These are phyloP conservation scores for Erodium trifolium DNA, from an alignment of 441 rosid species.

Conservation along the genomic window DNA sequence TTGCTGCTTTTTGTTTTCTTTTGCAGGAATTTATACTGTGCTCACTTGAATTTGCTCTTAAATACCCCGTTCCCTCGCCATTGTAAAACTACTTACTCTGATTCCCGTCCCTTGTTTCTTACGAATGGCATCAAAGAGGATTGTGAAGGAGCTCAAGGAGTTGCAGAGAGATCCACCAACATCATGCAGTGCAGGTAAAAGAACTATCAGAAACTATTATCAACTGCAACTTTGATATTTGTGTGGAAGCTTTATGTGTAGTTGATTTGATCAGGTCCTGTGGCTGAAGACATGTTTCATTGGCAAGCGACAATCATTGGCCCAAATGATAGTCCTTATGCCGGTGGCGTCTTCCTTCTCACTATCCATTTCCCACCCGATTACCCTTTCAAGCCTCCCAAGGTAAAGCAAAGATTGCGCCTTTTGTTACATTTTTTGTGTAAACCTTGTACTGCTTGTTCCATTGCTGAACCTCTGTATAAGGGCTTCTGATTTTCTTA, in stretches of 20 bases:
- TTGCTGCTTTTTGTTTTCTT: constrained; percentile 19
- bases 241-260: neutral
- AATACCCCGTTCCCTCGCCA: constrained; percentile 28
- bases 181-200: constrained; percentile 58
- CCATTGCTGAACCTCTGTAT: neutral
- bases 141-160: constrained; percentile 55
- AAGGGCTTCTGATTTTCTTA: neutral
- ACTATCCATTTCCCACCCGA: constrained; percentile 47
- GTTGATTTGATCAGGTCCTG: constrained; percentile 34
- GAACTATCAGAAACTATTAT: too few species aligned
- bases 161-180: constrained; percentile 60
- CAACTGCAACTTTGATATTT: neutral
- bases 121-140: constrained; percentile 48
- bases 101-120: constrained; percentile 6
- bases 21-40: constrained; percentile 39
- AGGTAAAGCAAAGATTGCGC: constrained; percentile 25
- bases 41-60: constrained; percentile 40
- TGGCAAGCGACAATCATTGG: constrained; percentile 67
- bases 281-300: constrained; percentile 48
- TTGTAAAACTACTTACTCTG: neutral
- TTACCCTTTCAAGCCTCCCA: constrained; percentile 62
- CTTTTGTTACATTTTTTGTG: too few species aligned
- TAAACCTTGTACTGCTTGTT: too few species aligned
- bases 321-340: constrained; percentile 48
- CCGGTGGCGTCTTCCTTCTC: constrained; percentile 54